A percentile compares a stretch with the other conserved stretches of the same genome.
Conservation (phyloP, 2,329 filamentous ascomycete species). For the Colletotrichum truncatum region DNA sequence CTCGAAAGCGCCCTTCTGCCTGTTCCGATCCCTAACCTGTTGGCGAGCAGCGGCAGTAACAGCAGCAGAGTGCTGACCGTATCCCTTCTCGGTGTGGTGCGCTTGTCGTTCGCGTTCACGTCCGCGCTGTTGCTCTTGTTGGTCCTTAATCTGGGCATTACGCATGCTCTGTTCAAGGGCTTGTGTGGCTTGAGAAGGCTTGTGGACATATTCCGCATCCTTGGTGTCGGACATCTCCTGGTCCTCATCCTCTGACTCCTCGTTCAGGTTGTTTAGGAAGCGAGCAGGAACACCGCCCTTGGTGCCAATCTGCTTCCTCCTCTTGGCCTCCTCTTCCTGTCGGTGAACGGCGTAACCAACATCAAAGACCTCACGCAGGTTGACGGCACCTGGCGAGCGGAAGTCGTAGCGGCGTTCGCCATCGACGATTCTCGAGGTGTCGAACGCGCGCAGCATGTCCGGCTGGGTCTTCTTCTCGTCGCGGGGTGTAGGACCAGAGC, state of each 20-base stretch:
- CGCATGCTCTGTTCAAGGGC: slow-evolving; percentile 89
- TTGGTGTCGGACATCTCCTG: slow-evolving; percentile 72
- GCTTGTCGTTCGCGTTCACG: slow-evolving; percentile 57
- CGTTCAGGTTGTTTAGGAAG: slow-evolving; percentile 71
- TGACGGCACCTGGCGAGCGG: slow-evolving; percentile 93
- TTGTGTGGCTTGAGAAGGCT: slow-evolving; percentile 62
- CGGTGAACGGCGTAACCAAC: slow-evolving; percentile 97
- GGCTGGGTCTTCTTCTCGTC: slow-evolving; percentile 67
- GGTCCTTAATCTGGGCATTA: slow-evolving; percentile 77
- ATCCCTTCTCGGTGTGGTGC: slow-evolving; percentile 66
- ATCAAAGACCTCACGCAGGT: slow-evolving; percentile 96
- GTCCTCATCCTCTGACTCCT: slow-evolving; percentile 70
- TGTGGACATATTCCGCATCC: slow-evolving; percentile 54
- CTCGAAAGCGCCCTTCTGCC: slow-evolving; percentile 86
- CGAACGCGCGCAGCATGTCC: slow-evolving; percentile 62
- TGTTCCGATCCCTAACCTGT: slow-evolving; percentile 74
- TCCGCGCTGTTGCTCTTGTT: slow-evolving; percentile 57
- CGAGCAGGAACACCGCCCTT: slow-evolving; percentile 69
- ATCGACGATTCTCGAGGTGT: slow-evolving; percentile 62
- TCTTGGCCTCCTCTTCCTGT: slow-evolving; percentile 95
- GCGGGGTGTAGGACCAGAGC: slow-evolving; percentile 65
- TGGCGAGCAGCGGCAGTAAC: slow-evolving; percentile 86
- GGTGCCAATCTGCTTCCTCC: slow-evolving; percentile 82
- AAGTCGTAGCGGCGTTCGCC: slow-evolving; percentile 84
- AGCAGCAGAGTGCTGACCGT: slow-evolving; percentile 87